Base-by-base conservation (phyloP, 2,329 filamentous ascomycete genomes). In the Calonectria naviculata region DNA sequence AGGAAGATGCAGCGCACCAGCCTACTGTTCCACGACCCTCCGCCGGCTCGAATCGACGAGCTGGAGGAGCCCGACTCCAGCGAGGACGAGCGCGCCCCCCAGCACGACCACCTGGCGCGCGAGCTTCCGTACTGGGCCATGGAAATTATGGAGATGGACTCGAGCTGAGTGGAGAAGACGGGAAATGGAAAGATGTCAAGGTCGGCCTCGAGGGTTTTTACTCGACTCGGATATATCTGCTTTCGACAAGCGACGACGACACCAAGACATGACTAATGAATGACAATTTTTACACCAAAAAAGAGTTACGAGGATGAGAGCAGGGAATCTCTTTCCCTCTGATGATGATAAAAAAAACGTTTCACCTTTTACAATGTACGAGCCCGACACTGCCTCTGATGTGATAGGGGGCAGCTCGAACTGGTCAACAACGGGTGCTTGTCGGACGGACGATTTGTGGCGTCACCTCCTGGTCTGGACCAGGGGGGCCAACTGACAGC, bases 101-200 rank as follows among this genome's bases (percentile, higher is more conserved):
- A 84, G 26, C 81, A 85, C 63, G 78, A 81, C n/a, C 28, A n/a
- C 52, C 80, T 88, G 21, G 86, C 86, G 5, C 83, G 83, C 62
- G 86, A 89, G 76, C 79, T 89, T 13, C 87, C 88, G 1, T 88
- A 87, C 75, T 88, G 84, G 73, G 83, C 83, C 2, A 82, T 87
- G 71, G 85, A 88, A 77, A 86, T 85, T 70, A 88, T 89, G 85
- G 87, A 89, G 73, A 81, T 88, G 66, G 86, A 87, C 62, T 81
- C 80, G 62, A 76, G 71, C 65, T 81, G 73, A 80, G 52, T 58
- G 52, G 52, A 58, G 52, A 58, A 13, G 60, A 56, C 47, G n/a
- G n/a, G n/a, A 34, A 36, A 36, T 63, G 42, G 47, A 60, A 67
- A 62, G 62, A 72, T 49, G 61, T 71, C 58, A 61, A 70, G 62